phyloP scores from a whole-genome alignment of 352 stramenopile species.

The Phytophthora parvispora region DNA sequence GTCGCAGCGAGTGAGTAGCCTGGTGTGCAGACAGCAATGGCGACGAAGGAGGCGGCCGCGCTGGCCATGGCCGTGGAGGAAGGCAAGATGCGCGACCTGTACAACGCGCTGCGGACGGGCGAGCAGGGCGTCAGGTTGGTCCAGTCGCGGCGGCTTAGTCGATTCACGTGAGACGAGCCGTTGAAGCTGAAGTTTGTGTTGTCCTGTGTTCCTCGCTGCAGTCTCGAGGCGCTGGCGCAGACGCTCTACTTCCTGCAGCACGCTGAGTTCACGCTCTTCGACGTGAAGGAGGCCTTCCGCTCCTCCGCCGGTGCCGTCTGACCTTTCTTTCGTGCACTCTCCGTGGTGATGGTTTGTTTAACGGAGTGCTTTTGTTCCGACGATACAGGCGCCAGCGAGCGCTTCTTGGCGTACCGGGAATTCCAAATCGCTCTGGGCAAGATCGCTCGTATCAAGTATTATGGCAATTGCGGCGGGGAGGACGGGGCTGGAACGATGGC shows the following conservation, averaged over 20 bases:
- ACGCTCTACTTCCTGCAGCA: constrained; percentile 79
- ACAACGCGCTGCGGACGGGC: constrained; percentile 58
- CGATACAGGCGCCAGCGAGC: constrained; percentile 47
- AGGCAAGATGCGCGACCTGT: constrained; percentile 53
- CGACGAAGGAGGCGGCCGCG: constrained; percentile 13
- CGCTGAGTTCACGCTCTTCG: constrained; percentile 67
- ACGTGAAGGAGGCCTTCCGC: constrained; percentile 70
- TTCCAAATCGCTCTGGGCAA: constrained; percentile 69
- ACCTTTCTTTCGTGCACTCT: background rate
- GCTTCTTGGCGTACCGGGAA: constrained; percentile 61
- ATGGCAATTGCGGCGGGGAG: constrained; percentile 8
- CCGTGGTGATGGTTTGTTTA: too few relatives aligned
- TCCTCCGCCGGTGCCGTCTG: constrained; percentile 50
- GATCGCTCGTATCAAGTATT: constrained; percentile 41
- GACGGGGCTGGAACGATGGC: background rate
- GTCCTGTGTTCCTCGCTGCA: constrained; percentile 4
- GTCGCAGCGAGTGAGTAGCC: background rate
- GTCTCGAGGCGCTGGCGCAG: constrained; percentile 52
- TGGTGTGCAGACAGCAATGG: constrained; percentile 15
- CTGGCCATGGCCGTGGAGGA: constrained; percentile 42
- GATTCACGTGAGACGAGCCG: constrained; percentile 12
- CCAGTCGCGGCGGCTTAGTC: background rate
- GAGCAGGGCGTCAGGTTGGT: constrained; percentile 63
- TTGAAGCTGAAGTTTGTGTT: constrained; percentile 4
- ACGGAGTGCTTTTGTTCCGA: background rate